phyloP scores from a whole-genome alignment of 805 yeast genomes.

The Ogataea minuta region DNA sequence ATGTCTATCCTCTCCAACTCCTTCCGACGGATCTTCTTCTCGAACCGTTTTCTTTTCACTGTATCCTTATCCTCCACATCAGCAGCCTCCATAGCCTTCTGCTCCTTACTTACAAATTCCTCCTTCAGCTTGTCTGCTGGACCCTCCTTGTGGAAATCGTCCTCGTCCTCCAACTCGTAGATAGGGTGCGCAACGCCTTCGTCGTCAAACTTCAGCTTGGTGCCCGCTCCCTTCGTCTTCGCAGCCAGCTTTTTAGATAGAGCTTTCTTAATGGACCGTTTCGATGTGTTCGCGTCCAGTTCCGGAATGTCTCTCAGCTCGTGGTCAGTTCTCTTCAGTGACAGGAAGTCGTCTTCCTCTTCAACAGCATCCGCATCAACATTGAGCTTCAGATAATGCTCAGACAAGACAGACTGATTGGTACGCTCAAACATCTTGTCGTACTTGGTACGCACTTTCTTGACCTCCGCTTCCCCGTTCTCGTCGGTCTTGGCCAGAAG shows the following conservation, averaged over 20 bases:
- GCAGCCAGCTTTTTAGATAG: constrained; percentile 77
- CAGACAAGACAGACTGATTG: constrained; percentile 88
- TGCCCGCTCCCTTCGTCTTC: constrained; percentile 61
- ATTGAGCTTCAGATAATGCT: constrained; percentile 78
- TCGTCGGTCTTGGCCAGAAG: constrained; percentile 55
- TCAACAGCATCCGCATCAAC: constrained; percentile 39
- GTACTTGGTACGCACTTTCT: constrained; percentile 75
- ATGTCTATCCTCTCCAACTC: constrained; percentile 66
- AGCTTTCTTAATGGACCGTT: constrained; percentile 81
- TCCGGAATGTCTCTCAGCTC: constrained; percentile 63
- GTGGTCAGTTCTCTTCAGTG: constrained; percentile 77
- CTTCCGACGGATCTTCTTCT: constrained; percentile 84
- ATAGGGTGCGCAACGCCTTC: constrained; percentile 91
- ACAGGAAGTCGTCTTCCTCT: constrained; percentile 74
- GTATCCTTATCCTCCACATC: constrained; percentile 77
- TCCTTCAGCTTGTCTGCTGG: constrained; percentile 67
- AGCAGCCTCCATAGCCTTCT: constrained; percentile 62
- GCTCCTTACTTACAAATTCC: constrained; percentile 64
- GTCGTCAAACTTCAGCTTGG: constrained; percentile 85
- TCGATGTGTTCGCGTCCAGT: constrained; percentile 65
- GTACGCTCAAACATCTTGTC: constrained; percentile 95
- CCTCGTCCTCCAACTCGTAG: constrained; percentile 88
- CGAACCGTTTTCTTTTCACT: constrained; percentile 75
- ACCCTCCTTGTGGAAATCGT: constrained; percentile 67
- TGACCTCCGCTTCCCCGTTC: constrained; percentile 57